These are phyloP conservation scores for Wickerhamiella dianesei DNA, from an alignment of 805 yeast species.

Conservation along the genomic window DNA sequence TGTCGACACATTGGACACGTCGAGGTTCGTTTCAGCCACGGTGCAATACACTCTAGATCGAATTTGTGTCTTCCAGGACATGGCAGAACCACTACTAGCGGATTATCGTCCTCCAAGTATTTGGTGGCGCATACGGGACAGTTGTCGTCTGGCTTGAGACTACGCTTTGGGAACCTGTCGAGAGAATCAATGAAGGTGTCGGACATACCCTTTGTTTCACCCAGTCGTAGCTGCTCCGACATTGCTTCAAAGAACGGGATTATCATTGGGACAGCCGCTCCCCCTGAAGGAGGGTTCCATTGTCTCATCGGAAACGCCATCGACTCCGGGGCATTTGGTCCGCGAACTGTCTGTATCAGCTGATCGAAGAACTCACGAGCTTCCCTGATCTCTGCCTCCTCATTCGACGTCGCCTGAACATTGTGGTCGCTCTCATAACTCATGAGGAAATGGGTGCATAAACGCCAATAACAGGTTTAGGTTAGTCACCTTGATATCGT, in stretches of 20 bases:
- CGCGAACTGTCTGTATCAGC: too few relatives aligned
- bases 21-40: constrained; percentile 57
- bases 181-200: constrained; percentile 61
- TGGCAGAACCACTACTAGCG: constrained; percentile 61
- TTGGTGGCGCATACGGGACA: constrained; percentile 78
- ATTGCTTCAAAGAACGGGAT: neutral
- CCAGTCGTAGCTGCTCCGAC: neutral
- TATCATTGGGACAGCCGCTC: neutral
- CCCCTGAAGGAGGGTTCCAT: too few relatives aligned
- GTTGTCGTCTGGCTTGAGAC: constrained; percentile 34
- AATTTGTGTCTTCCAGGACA: constrained; percentile 59
- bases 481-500: neutral
- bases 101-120: constrained; percentile 59
- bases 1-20: constrained; percentile 77
- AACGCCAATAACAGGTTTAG: neutral
- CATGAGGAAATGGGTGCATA: neutral
- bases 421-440: neutral
- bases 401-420: neutral
- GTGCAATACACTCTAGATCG: constrained; percentile 81
- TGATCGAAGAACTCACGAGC: too few relatives aligned
- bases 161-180: constrained; percentile 48
- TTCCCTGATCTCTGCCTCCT: too few relatives aligned
- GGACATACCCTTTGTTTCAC: too few relatives aligned
- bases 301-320: too few relatives aligned
- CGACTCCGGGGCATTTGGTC: too few relatives aligned